phyloP scores from a whole-genome alignment of 192 early-diverging fungal genomes.

The Rhizophagus sp. region DNA sequence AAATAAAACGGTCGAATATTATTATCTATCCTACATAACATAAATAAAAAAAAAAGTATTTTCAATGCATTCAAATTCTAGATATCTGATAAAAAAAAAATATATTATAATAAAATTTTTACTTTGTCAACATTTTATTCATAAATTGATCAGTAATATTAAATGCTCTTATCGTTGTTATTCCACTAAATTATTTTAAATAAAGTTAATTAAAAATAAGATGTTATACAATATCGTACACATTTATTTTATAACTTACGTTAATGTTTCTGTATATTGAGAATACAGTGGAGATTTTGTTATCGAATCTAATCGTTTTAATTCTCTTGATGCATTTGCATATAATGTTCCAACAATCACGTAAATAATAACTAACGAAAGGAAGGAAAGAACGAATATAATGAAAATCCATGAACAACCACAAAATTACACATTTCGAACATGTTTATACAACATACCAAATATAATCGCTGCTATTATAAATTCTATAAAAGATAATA shows the following conservation, averaged over 20 bases:
- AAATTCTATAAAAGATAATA: neutral
- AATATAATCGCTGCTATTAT: neutral
- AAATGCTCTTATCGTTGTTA: conserved; percentile 84
- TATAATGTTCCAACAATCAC: conserved; percentile 69
- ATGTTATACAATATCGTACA: too few species aligned
- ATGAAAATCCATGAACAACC: neutral
- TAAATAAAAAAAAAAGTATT: too few species aligned
- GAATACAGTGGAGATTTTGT: conserved; percentile 78
- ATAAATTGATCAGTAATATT: conserved; percentile 68
- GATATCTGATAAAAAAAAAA: neutral
- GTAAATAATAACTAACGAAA: conserved; percentile 14
- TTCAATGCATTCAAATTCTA: conserved; percentile 37
- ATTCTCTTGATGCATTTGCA: conserved; percentile 75
- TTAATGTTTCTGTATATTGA: conserved; percentile 67
- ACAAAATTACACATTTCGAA: neutral
- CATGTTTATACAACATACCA: neutral
- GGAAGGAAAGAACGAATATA: neutral
- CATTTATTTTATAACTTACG: neutral
- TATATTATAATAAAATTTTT: neutral
- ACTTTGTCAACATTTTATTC: conserved; percentile 51
- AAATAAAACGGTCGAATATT: conserved; percentile 81
- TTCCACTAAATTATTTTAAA: conserved; percentile 41
- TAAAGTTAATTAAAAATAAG: neutral
- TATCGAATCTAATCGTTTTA: conserved; percentile 72
- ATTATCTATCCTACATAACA: conserved; percentile 46